Conservation (phyloP, 345 rosid genomes). For the Euphorbia peplus region DNA sequence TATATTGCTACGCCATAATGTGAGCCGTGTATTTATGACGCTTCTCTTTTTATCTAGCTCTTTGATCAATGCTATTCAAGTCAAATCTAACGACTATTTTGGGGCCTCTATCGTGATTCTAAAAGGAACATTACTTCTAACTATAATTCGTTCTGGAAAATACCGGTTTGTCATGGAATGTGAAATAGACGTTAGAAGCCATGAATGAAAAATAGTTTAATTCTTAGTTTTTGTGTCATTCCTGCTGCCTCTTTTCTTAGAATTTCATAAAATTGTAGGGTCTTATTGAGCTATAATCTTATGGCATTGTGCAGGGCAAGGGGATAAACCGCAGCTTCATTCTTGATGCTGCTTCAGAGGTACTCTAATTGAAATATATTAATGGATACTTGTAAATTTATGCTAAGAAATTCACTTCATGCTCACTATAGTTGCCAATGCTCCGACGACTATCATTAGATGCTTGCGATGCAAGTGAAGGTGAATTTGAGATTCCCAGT, state of each 20-base stretch:
- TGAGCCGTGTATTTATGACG: slow-evolving; percentile 33
- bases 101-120: background rate
- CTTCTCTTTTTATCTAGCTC: background rate
- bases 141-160: no score
- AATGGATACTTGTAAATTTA: background rate
- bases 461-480: slow-evolving; percentile 67
- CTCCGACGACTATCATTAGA: slow-evolving; percentile 64
- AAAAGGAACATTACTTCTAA: no score
- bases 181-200: background rate
- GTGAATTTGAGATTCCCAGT: slow-evolving; percentile 56
- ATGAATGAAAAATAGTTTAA: background rate
- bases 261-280: background rate
- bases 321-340: slow-evolving; percentile 58
- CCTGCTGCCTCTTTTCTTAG: background rate
- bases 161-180: background rate
- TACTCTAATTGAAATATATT: slow-evolving; percentile 17
- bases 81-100: background rate
- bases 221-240: background rate
- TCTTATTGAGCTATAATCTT: background rate
- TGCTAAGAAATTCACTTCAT: slow-evolving; percentile 5
- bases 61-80: no score
- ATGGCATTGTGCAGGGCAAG: slow-evolving; percentile 43
- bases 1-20: slow-evolving; percentile 75
- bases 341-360: slow-evolving; percentile 59
- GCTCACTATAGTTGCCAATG: slow-evolving; percentile 53